Evolutionary conservation across 495 filamentous ascomycete genomes (phyloP), one percentile per base, ranked within the genome.

Genomic region (Penicillium malachiteum): DNA sequence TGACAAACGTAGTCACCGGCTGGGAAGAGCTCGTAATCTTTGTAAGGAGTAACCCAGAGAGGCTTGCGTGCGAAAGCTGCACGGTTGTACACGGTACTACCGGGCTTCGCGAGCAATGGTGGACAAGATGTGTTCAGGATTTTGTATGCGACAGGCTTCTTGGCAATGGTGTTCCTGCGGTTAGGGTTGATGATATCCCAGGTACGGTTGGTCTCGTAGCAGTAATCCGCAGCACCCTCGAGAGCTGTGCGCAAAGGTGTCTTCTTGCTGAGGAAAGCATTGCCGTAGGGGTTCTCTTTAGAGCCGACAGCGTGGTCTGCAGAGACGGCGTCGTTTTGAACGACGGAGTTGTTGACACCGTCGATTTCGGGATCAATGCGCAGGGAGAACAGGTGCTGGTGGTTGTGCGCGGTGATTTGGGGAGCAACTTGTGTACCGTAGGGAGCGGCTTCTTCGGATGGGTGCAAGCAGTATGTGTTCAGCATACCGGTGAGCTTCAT

Each of bases 401-500:
- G 80, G 57, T 81, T 78, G 53, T 79, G 76, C n/a, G 77, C 78
- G 45, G 70, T 65, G 49, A 76, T 71, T 3, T 74, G 64, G 6
- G 71, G 74, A 21, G 66, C 66, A 8, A 82, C 79, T 18, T 78
- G 66, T 21, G 78, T 78, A 35, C 78, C 78, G 62, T 69, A 82
- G 16, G 75, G 69, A 9, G 74, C 74, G 17, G 76, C 78, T 33
- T 76, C 72, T 31, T 76, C 78, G 3, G 59, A 60, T 1, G 66
- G 68, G 59, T 78, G 73, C 52, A 81, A 72, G 55, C 69, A 67
- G 56, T 78, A 75, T 32, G 76, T 78, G 39, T 96, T 96, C 13
- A 97, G 75, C 72, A 97, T 96, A 56, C 93, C 93, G 2, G 92
- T 96, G 45, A 96, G 85, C 69, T 94, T 96, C 73, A 97, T 88